phyloP scores from a whole-genome alignment of 1,139 yeast genomes.

The Candida sp. region DNA sequence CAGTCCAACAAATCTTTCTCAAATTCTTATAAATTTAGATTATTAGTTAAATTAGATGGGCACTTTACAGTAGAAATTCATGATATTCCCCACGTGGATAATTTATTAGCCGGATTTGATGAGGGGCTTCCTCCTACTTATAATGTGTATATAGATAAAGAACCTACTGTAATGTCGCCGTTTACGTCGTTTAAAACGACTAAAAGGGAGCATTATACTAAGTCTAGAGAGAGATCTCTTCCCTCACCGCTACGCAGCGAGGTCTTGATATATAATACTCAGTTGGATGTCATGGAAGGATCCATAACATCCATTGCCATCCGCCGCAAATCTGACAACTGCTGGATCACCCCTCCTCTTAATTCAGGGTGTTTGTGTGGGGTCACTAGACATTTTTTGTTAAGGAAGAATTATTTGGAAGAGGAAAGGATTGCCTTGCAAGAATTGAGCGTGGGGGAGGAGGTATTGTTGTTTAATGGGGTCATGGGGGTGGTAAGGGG shows the following conservation, averaged over 20 bases:
- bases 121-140: slow-evolving; percentile 30
- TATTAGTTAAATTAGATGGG: slow-evolving; percentile 50
- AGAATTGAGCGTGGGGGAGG: slow-evolving; percentile 58
- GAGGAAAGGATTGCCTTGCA: slow-evolving; percentile 49
- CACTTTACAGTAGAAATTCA: slow-evolving; percentile 49
- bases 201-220: slow-evolving; percentile 56
- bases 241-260: slow-evolving; percentile 52
- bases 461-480: slow-evolving; percentile 73
- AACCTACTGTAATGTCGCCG: slow-evolving; percentile 57
- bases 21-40: slow-evolving; percentile 56
- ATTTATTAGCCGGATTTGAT: slow-evolving; percentile 43
- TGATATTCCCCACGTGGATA: slow-evolving; percentile 28
- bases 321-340: slow-evolving; percentile 33
- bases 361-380: slow-evolving; percentile 86
- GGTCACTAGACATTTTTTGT: slow-evolving; percentile 64
- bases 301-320: slow-evolving; percentile 82
- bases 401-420: slow-evolving; percentile 50
- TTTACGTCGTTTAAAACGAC: slow-evolving; percentile 92
- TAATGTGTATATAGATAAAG: slow-evolving; percentile 61
- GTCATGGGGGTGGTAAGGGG: slow-evolving; percentile 80
- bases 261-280: slow-evolving; percentile 64
- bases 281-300: slow-evolving; percentile 72
- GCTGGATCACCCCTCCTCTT: slow-evolving; percentile 80
- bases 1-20: slow-evolving; percentile 21
- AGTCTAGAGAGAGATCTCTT: slow-evolving; percentile 52